Conservation (phyloP, 805 yeast genomes). For the Cyberlindnera bimundalis region DNA sequence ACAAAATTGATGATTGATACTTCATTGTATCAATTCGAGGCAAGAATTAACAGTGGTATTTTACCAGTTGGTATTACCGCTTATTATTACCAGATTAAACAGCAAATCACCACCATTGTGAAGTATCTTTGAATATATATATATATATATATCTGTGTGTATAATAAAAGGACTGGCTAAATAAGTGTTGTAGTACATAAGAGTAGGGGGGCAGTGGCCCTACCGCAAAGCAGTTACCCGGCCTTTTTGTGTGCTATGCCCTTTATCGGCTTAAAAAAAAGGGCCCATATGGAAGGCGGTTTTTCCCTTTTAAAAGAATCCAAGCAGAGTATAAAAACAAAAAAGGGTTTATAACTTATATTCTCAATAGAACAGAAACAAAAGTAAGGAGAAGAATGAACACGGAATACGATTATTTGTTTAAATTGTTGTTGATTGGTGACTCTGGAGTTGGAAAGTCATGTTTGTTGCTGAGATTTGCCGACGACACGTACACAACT, state of each 20-base stretch:
- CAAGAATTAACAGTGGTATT: conserved; percentile 32
- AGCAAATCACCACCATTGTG: conserved; percentile 8
- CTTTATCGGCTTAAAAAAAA: too few relatives aligned
- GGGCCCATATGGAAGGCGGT: too few relatives aligned
- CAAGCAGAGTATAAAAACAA: too few relatives aligned
- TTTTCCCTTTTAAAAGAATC: too few relatives aligned
- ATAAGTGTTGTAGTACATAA: too few relatives aligned
- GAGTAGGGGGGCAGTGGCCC: too few relatives aligned
- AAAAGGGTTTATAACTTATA: too few relatives aligned
- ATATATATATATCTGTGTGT: too few relatives aligned
- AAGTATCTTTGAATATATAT: conserved; percentile 2
- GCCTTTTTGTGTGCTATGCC: too few relatives aligned
- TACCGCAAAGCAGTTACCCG: too few relatives aligned
- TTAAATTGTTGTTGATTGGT: conserved; percentile 92
- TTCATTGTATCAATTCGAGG: conserved; percentile 41
- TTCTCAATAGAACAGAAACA: too few relatives aligned
- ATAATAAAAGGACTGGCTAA: too few relatives aligned
- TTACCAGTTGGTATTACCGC: conserved; percentile 32
- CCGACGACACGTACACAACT: conserved; percentile 95
- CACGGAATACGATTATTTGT: conserved; percentile 96
- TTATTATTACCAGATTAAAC: conserved; percentile 19
- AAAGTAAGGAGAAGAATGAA: conserved; percentile 52
- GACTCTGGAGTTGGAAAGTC: conserved; percentile 99
- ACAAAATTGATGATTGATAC: conserved; percentile 48
- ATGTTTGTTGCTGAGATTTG: conserved; percentile 89